Conservation (phyloP, 2,329 filamentous ascomycete species). For the Talaromyces rugulosus region DNA sequence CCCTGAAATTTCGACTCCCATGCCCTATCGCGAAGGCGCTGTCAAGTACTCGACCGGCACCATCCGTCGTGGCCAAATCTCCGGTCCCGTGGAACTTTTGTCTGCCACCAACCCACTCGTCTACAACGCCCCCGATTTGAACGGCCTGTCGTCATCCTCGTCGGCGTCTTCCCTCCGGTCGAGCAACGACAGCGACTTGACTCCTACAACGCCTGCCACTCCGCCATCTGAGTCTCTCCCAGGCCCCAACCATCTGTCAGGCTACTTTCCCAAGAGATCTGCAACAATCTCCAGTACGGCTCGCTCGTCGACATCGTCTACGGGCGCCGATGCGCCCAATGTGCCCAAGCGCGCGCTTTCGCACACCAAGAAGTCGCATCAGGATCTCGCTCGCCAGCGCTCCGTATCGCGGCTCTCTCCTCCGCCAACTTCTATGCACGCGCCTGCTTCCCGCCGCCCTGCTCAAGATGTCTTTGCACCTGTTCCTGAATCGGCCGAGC, state of each 20-base stretch:
- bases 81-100: slow-evolving; percentile 76
- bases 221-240: slow-evolving; percentile 40
- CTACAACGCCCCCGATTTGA: slow-evolving; percentile 86
- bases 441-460: slow-evolving; percentile 29
- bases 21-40: slow-evolving; percentile 43
- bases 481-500: slow-evolving; percentile 37
- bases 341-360: slow-evolving; percentile 77
- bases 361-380: slow-evolving; percentile 84
- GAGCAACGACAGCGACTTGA: slow-evolving; percentile 66
- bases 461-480: slow-evolving; percentile 33
- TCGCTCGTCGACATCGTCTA: slow-evolving; percentile 43
- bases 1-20: slow-evolving; percentile 41
- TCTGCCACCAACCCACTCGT: slow-evolving; percentile 96
- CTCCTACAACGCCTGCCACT: slow-evolving; percentile 44
- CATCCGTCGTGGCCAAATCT: slow-evolving; percentile 60
- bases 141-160: slow-evolving; percentile 36
- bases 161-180: slow-evolving; percentile 55
- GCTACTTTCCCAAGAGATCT: slow-evolving; percentile 66
- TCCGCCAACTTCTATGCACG: slow-evolving; percentile 35
- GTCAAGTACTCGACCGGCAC: slow-evolving; percentile 41
- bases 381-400: slow-evolving; percentile 66
- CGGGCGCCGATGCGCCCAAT: slow-evolving; percentile 53
- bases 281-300: slow-evolving; percentile 59
- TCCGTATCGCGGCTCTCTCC: slow-evolving; percentile 54
- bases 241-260: slow-evolving; percentile 53